Evolutionary conservation across 352 stramenopile species (phyloP).

Genomic region (Globisporangium cederbergense): DNA sequence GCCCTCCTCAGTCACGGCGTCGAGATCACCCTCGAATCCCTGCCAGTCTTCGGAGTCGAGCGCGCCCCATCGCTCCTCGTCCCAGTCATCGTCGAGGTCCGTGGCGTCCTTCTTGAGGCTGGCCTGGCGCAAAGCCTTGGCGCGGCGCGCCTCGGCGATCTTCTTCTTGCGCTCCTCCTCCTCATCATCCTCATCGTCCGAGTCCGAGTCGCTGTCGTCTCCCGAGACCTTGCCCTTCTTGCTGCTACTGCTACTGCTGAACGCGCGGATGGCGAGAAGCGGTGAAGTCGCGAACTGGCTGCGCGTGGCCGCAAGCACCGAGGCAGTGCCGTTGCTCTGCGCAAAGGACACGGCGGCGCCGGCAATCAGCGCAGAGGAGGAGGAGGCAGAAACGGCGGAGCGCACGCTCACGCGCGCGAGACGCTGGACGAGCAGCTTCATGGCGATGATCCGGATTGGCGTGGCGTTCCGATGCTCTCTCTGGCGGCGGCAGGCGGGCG

Average conservation of each 20-base stretch:
- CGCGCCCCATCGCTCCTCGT: conserved; percentile 63
- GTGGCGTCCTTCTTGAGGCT: conserved; percentile 39
- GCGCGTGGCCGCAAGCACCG: conserved; percentile 10
- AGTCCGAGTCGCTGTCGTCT: conserved; percentile 16
- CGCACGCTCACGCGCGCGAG: conserved; percentile 24
- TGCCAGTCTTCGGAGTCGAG: conserved; percentile 75
- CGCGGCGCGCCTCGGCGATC: conserved; percentile 14
- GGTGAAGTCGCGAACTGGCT: conserved; percentile 12
- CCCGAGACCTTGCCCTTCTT: conserved; percentile 15
- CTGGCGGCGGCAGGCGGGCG: neutral
- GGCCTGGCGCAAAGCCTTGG: conserved; percentile 19
- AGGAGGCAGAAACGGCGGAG: conserved; percentile 5
- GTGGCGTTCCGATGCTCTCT: conserved; percentile 3
- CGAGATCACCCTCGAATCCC: conserved; percentile 76
- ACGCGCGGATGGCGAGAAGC: conserved; percentile 23
- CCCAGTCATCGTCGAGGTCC: conserved; percentile 46
- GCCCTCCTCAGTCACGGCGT: conserved; percentile 70
- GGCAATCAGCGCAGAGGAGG: conserved; percentile 5
- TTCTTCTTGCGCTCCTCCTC: conserved; percentile 20
- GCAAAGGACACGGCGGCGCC: conserved; percentile 7
- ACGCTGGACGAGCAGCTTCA: conserved; percentile 24
- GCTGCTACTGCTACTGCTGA: conserved; percentile 27
- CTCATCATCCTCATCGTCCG: conserved; percentile 28
- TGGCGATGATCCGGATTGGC: conserved; percentile 13
- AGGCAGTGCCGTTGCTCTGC: conserved; percentile 9